Percentiles rank a stretch among this genome's conserved stretches.
phyloP scores from a whole-genome alignment of 202 grass and related monocot genomes.

The Eragrostis tef region DNA sequence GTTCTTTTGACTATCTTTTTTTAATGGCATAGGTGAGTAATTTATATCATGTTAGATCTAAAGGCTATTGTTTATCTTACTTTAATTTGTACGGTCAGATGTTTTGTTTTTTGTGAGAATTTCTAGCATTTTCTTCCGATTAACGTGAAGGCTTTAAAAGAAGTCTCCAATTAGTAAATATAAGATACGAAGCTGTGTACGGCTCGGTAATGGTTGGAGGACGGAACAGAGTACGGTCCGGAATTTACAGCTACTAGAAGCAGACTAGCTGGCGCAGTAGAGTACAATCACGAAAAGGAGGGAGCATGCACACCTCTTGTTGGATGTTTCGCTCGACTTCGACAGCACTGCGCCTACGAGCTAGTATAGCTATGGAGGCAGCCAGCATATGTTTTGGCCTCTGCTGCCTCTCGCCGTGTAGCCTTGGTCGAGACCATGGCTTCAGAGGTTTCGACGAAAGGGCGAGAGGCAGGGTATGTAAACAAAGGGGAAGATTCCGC shows the following conservation, averaged over 20 bases:
- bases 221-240: background rate
- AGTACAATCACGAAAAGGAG: background rate
- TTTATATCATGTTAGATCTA: too few relatives aligned
- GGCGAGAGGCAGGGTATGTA: background rate
- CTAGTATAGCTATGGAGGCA: background rate
- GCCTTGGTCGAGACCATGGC: conserved; percentile 1
- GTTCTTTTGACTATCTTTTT: too few relatives aligned
- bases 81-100: too few relatives aligned
- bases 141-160: too few relatives aligned
- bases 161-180: too few relatives aligned
- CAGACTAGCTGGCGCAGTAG: background rate
- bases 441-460: conserved; percentile 5
- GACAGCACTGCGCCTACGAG: background rate
- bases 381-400: background rate
- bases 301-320: background rate
- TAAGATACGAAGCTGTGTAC: background rate
- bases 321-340: background rate
- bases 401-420: background rate
- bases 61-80: too few relatives aligned
- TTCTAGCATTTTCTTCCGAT: too few relatives aligned
- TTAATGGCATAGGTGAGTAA: too few relatives aligned
- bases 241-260: background rate
- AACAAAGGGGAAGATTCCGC: conserved; percentile 31
- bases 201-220: background rate
- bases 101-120: too few relatives aligned